A percentile compares a stretch with the other conserved stretches of the same genome.
Conservation (phyloP, 1,284 basidiomycete genomes). For the Peniophora sp. region DNA sequence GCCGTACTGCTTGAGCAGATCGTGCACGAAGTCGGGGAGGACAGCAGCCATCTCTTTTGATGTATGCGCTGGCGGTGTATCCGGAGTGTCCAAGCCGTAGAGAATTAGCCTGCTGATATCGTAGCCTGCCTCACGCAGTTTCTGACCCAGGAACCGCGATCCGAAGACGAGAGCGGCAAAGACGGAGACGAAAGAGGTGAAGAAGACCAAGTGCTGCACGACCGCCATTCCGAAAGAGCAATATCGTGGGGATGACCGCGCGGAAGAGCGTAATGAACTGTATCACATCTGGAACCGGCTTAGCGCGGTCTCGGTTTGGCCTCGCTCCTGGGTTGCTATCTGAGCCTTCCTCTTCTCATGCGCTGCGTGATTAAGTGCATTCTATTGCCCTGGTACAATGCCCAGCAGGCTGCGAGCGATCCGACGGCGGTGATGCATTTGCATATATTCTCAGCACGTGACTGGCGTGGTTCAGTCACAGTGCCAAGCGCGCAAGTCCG, state of each 20-base stretch:
- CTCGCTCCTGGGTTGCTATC: too few relatives aligned
- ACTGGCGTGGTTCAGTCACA: too few relatives aligned
- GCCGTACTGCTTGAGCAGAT: too few relatives aligned
- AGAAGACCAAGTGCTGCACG: constrained; percentile 41
- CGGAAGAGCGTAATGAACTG: neutral
- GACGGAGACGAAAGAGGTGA: constrained; percentile 40
- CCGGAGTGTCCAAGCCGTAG: constrained; percentile 38
- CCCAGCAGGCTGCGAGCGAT: too few relatives aligned
- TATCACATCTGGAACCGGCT: neutral
- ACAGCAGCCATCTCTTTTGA: neutral
- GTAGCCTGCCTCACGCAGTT: constrained; percentile 48
- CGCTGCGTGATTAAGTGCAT: too few relatives aligned
- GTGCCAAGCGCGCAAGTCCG: too few relatives aligned
- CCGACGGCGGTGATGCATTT: too few relatives aligned
- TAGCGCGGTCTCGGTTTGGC: too few relatives aligned
- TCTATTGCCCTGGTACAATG: too few relatives aligned
- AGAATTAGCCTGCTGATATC: constrained; percentile 53
- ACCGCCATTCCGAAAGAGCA: constrained; percentile 27
- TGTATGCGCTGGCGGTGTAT: constrained; percentile 7
- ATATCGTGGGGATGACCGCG: neutral
- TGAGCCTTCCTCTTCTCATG: too few relatives aligned
- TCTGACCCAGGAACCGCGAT: constrained; percentile 31
- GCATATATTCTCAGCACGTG: too few relatives aligned
- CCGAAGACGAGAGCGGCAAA: constrained; percentile 37
- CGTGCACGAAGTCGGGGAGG: too few relatives aligned